phyloP scores from a whole-genome alignment of 2,329 filamentous ascomycete genomes.

The Blastomyces silverae region DNA sequence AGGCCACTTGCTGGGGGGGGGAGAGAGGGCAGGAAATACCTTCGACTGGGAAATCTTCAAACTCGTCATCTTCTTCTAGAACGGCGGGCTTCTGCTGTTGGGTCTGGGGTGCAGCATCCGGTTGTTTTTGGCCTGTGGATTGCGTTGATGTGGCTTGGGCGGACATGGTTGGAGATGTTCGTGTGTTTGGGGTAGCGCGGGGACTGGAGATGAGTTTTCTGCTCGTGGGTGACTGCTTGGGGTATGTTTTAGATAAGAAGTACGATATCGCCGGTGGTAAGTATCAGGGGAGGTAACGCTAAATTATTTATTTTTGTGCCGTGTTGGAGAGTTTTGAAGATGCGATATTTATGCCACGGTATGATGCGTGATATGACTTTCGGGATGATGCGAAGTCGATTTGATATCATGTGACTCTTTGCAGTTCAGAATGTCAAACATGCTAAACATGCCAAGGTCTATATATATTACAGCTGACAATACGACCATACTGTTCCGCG shows the following conservation, averaged over 20 bases:
- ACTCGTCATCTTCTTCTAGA: conserved; percentile 96
- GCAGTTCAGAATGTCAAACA: too few relatives aligned
- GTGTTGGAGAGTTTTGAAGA: too few relatives aligned
- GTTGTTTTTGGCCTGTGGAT: conserved; percentile 31
- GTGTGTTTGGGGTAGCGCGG: neutral
- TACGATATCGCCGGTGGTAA: neutral
- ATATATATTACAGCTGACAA: neutral
- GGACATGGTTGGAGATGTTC: conserved; percentile 41
- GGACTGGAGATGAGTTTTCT: neutral
- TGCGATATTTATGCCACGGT: too few relatives aligned
- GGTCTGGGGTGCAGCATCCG: conserved; percentile 40
- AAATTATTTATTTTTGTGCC: neutral
- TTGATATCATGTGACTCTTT: conserved; percentile 3
- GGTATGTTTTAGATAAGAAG: neutral
- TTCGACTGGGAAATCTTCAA: conserved; percentile 97
- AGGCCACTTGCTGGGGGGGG: neutral
- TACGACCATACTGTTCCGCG: neutral
- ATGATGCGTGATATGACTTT: too few relatives aligned
- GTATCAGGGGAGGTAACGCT: neutral
- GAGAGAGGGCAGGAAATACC: conserved; percentile 48
- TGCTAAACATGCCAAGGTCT: neutral
- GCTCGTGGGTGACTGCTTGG: neutral
- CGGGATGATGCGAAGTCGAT: neutral
- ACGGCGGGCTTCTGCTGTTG: conserved; percentile 60
- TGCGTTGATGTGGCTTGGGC: conserved; percentile 23